Evolutionary conservation across 768 basidiomycete genomes (phyloP), one percentile per base, ranked within the genome.

Genomic region (Tulasnella sp.): DNA sequence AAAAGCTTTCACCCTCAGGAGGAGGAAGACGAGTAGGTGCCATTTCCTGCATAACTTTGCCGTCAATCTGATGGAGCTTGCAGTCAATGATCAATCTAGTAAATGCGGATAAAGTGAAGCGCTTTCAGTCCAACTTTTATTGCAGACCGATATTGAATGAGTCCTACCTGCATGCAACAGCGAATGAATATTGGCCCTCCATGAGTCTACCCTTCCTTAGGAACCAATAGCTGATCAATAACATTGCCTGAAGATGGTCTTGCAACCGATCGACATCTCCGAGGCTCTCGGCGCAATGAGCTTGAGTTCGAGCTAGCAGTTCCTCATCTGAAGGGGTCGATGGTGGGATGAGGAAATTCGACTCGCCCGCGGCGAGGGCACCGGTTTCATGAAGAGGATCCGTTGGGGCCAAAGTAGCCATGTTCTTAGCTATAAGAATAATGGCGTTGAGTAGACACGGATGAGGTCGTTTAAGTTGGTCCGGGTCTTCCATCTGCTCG

Each of bases 221-320:
- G n/a, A 73, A 64, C 41, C 67, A 74, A 36, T 64, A 73, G 22
- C 42, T 17, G 12, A 74, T 47, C 9, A 74, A 41, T n/a, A 73
- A 16, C 34, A 47, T 29, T 22, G 73, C 73, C 35, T 74, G 73
- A 9, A 74, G 35, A 17, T 47, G 32, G 35, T 74, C 40, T n/a
- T 40, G 72, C 9, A 74, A 7, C n/a, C 73, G 72, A 64, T 74
- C 73, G 67, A 52, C 67, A 11, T 69, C 44, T 7, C 35, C 67
- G 0, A 69, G 64, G 8, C 35, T 36, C 64, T 65, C 29, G 64
- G 64, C 26, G 12, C 64, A 65, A 12, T 65, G 64, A 17, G 64
- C 64, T 40, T 65, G 64, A 17, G 64, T 34, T 19, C 64, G 26
- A n/a, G 64, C 64, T 12, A 59, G 14, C 8, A 59, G 52, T 17